A percentile compares a stretch with the other conserved stretches of the same genome.
Evolutionary conservation across 805 yeast species (phyloP).

Genomic region (Candida caryicola): DNA sequence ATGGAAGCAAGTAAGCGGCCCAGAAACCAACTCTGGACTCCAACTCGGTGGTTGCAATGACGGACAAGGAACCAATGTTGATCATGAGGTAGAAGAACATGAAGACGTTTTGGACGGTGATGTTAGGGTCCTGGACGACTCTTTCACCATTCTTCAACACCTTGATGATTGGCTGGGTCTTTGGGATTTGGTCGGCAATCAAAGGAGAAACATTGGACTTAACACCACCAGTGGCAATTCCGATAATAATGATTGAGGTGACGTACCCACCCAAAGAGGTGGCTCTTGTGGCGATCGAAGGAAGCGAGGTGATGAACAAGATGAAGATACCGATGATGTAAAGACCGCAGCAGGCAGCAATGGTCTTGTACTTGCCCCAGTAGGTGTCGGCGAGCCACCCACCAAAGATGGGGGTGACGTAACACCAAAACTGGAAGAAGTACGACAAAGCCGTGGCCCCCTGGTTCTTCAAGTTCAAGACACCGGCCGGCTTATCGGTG

Average conservation of each 20-base stretch:
- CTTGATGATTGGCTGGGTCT: constrained; percentile 37
- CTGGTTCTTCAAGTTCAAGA: constrained; percentile 55
- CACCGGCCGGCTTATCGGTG: constrained; percentile 45
- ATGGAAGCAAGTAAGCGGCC: constrained; percentile 74
- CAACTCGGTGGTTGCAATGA: constrained; percentile 73
- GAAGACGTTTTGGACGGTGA: constrained; percentile 70
- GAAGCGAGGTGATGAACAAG: constrained; percentile 67
- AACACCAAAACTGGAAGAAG: constrained; percentile 80
- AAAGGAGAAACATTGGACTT: constrained; percentile 73
- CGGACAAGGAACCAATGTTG: constrained; percentile 71
- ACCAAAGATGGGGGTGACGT: constrained; percentile 74
- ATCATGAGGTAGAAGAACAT: constrained; percentile 75
- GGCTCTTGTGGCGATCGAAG: constrained; percentile 46
- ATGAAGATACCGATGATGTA: constrained; percentile 63
- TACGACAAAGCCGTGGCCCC: constrained; percentile 72
- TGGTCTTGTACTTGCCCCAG: constrained; percentile 71
- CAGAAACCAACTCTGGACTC: constrained; percentile 65
- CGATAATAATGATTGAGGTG: constrained; percentile 56
- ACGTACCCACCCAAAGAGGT: constrained; percentile 65
- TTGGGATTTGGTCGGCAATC: constrained; percentile 55
- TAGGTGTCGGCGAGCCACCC: constrained; percentile 73
- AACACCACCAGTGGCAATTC: constrained; percentile 79
- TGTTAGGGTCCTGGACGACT: constrained; percentile 56
- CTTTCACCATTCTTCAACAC: constrained; percentile 39
- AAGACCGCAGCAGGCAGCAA: constrained; percentile 55